Conservation (phyloP, 768 basidiomycete species). For the Tephrocybe rancida region DNA sequence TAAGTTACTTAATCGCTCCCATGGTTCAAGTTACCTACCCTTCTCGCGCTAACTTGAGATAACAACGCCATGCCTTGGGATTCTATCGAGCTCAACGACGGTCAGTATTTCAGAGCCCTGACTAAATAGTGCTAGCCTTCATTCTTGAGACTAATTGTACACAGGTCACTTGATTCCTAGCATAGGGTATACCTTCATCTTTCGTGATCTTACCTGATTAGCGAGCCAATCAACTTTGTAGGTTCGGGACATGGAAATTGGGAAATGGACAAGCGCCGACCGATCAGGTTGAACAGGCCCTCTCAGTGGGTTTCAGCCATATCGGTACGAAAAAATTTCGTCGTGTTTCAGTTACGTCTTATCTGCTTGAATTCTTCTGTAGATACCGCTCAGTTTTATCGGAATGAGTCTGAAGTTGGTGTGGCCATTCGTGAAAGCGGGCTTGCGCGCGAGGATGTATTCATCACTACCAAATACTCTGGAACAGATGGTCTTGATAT, state of each 20-base stretch:
- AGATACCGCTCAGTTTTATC: slow-evolving; percentile 66
- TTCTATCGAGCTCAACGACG: slow-evolving; percentile 59
- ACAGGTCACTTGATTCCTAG: slow-evolving; percentile 50
- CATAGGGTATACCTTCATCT: slow-evolving; percentile 39
- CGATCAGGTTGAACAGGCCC: slow-evolving; percentile 62
- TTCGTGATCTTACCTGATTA: background rate
- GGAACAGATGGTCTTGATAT: slow-evolving; percentile 52
- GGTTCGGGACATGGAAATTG: slow-evolving; percentile 67
- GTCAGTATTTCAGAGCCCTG: no score
- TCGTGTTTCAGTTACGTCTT: background rate
- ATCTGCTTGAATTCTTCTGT: background rate
- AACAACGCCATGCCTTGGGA: slow-evolving; percentile 59
- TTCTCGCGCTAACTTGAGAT: no score
- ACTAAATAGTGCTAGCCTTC: background rate
- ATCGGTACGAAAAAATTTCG: slow-evolving; percentile 44
- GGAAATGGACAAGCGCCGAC: slow-evolving; percentile 55
- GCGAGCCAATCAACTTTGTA: slow-evolving; percentile 9
- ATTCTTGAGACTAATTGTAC: slow-evolving; percentile 1
- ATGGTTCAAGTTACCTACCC: no score
- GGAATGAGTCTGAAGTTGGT: slow-evolving; percentile 63
- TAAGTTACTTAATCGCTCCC: no score
- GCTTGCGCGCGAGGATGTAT: slow-evolving; percentile 53
- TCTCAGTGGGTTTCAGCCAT: slow-evolving; percentile 63
- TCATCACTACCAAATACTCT: slow-evolving; percentile 69
- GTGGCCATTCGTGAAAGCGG: slow-evolving; percentile 57